Evolutionary conservation across 2,329 filamentous ascomycete genomes (phyloP), one percentile per base, ranked within the genome.

Genomic region (Claviceps citrina): DNA sequence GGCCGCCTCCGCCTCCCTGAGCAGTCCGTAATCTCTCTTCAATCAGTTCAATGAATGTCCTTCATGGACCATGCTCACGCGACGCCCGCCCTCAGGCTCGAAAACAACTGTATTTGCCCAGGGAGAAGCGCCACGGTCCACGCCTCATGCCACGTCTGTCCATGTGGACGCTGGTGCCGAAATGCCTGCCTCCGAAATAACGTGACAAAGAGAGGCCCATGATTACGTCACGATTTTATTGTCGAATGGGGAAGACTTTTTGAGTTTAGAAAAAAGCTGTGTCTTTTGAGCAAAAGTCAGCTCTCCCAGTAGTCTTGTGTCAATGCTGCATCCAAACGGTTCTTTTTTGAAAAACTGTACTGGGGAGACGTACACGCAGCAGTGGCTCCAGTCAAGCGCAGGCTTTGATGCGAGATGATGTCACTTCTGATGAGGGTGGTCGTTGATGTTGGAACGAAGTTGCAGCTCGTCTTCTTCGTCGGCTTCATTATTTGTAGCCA

Each of bases 91-190:
- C 9, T 32, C 15, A 39, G 18, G 38, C 34, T 30, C 41, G 41
- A 60, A 72, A 72, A 56, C 68, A 72, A 59, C 61, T 67, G 52
- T 68, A 70, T 33, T 57, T 61, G 44, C 66, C 64, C 31, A 69
- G 55, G 37, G 63, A 64, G 51, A 71, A 65, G 32, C 68, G 58
- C 65, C 67, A 71, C 3, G 67, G 66, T 2, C 68, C 68, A 9
- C 65, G 62, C 37, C 60, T 64, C 7, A 70, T 54, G 34, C 68
- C 68, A 45, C 66, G 54, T 9, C 58, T 59, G 50, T 65, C 60
- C 16, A 63, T 64, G 26, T 59, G 57, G 39, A 72, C 55, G 50
- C 57, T 68, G 26, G 68, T 70, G 46, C 68, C 68, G 46, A 70
- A 64, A 48, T 67, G 66, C 26, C 62, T 61, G 39, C 62, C 61